phyloP scores from a whole-genome alignment of 2,329 filamentous ascomycete genomes.

The Trichophyton equinum region DNA sequence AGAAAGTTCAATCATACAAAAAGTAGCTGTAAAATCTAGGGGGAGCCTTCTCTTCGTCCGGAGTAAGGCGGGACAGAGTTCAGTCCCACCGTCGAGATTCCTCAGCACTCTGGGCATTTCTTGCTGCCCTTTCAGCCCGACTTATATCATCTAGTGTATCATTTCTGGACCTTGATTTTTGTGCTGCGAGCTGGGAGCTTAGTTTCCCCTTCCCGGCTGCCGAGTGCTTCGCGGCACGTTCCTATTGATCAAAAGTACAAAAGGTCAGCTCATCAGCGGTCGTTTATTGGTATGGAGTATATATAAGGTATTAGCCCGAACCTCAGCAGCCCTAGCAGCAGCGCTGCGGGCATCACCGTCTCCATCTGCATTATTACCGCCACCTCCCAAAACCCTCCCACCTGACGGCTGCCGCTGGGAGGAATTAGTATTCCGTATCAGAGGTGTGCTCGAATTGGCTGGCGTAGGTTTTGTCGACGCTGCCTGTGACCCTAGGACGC shows the following conservation, averaged over 20 bases:
- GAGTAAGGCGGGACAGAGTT: conserved; percentile 8
- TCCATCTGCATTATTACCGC: conserved; percentile 17
- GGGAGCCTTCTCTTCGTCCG: not conserved
- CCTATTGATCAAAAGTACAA: conserved; percentile 34
- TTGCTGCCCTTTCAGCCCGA: conserved; percentile 49
- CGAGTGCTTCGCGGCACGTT: conserved; percentile 49
- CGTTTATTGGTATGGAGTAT: not conserved
- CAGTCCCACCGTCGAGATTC: conserved; percentile 48
- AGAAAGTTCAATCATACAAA: not conserved
- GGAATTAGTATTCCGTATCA: conserved; percentile 17
- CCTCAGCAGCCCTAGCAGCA: conserved; percentile 75
- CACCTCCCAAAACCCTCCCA: conserved; percentile 52
- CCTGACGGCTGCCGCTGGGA: conserved; percentile 31
- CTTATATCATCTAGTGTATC: conserved; percentile 58
- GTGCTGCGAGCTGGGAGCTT: conserved; percentile 55
- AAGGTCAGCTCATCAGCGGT: not conserved
- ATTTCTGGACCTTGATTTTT: conserved; percentile 60
- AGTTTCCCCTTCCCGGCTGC: conserved; percentile 50
- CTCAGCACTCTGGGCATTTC: conserved; percentile 54
- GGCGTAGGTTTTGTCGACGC: conserved; percentile 24
- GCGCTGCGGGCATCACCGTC: conserved; percentile 53
- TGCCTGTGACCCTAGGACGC: conserved; percentile 51
- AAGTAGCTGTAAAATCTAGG: not conserved
- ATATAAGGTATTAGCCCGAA: conserved; percentile 32
- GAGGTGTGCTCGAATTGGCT: conserved; percentile 29